These are phyloP conservation scores for Talaromyces sp. DNA, from an alignment of 2,329 filamentous ascomycete species.

Conservation along the genomic window DNA sequence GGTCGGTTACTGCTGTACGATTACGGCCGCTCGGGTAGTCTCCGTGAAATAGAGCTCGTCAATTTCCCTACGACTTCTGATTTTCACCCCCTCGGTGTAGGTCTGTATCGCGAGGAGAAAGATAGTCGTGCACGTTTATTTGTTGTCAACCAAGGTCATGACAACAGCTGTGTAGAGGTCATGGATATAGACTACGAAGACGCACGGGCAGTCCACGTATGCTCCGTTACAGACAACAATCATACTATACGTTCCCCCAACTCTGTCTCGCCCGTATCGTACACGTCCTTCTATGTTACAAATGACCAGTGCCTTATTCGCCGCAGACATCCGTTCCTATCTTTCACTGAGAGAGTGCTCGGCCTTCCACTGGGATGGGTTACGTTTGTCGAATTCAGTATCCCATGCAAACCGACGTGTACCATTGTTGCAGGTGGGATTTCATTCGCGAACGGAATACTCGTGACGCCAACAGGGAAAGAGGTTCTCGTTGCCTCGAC, in stretches of 20 bases:
- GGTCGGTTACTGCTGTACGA: slow-evolving; percentile 20
- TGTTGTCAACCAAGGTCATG: slow-evolving; percentile 19
- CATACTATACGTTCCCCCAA: slow-evolving; percentile 21
- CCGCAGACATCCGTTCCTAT: slow-evolving; percentile 19
- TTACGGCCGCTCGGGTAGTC: slow-evolving; percentile 17
- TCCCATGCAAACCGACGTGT: slow-evolving; percentile 10
- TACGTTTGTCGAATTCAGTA: slow-evolving; percentile 20
- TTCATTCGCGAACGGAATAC: slow-evolving; percentile 20
- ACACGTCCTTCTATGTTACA: slow-evolving; percentile 22
- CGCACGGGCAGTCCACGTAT: slow-evolving; percentile 18
- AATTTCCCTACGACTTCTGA: slow-evolving; percentile 6
- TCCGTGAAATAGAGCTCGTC: slow-evolving; percentile 17
- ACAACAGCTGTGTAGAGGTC: slow-evolving; percentile 17
- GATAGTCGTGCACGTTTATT: slow-evolving; percentile 17
- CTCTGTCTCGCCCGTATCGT: slow-evolving; percentile 19
- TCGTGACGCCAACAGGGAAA: slow-evolving; percentile 21
- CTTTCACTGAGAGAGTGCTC: slow-evolving; percentile 17
- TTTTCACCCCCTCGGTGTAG: slow-evolving; percentile 21
- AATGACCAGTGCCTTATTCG: slow-evolving; percentile 20
- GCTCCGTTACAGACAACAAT: slow-evolving; percentile 18
- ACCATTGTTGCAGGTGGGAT: slow-evolving; percentile 19
- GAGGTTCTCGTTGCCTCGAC: slow-evolving; percentile 21
- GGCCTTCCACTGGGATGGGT: slow-evolving; percentile 20
- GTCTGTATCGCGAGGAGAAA: slow-evolving; percentile 18
- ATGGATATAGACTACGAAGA: slow-evolving; percentile 22